Percentiles rank a stretch among this genome's conserved stretches.
These are phyloP conservation scores for Penicillium egyptiacum DNA, from an alignment of 495 filamentous ascomycete species.

Conservation along the genomic window DNA sequence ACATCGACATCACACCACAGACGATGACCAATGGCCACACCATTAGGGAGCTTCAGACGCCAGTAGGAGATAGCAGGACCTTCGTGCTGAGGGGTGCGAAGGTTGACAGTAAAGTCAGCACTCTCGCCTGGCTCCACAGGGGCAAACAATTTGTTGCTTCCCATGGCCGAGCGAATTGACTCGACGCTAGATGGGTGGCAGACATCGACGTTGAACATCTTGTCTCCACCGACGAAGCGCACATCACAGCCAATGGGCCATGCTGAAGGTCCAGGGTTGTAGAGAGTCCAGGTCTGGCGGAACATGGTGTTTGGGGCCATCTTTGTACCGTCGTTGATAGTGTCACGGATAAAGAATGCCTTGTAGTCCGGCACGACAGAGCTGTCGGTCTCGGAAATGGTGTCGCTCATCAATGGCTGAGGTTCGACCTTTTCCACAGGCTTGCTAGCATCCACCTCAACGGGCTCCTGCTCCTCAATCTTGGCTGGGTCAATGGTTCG, in stretches of 20 bases:
- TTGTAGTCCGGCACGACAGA: conserved; percentile 43
- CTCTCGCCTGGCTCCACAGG: conserved; percentile 69
- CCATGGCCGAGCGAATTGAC: conserved; percentile 69
- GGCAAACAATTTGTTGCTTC: conserved; percentile 75
- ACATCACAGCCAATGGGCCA: conserved; percentile 93
- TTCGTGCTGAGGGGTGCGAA: conserved; percentile 71
- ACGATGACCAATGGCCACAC: conserved; percentile 82
- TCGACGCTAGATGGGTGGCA: conserved; percentile 70
- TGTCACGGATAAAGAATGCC: conserved; percentile 78
- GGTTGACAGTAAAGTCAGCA: conserved; percentile 76
- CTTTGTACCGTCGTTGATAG: conserved; percentile 72
- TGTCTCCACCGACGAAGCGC: conserved; percentile 88
- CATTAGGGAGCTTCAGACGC: conserved; percentile 83
- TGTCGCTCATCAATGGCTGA: background rate
- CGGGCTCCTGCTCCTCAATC: conserved; percentile 24
- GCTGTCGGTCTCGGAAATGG: background rate
- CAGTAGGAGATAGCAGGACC: conserved; percentile 91
- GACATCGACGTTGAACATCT: conserved; percentile 86
- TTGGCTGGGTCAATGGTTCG: conserved; percentile 48
- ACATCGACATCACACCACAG: conserved; percentile 94
- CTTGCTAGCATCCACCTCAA: conserved; percentile 65
- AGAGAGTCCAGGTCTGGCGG: conserved; percentile 87
- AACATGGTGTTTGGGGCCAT: conserved; percentile 69
- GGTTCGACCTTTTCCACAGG: conserved; percentile 30
- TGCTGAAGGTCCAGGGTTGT: conserved; percentile 71